Evolutionary conservation across 2,329 filamentous ascomycete species (phyloP).

Genomic region (Lachnellula cervina): DNA sequence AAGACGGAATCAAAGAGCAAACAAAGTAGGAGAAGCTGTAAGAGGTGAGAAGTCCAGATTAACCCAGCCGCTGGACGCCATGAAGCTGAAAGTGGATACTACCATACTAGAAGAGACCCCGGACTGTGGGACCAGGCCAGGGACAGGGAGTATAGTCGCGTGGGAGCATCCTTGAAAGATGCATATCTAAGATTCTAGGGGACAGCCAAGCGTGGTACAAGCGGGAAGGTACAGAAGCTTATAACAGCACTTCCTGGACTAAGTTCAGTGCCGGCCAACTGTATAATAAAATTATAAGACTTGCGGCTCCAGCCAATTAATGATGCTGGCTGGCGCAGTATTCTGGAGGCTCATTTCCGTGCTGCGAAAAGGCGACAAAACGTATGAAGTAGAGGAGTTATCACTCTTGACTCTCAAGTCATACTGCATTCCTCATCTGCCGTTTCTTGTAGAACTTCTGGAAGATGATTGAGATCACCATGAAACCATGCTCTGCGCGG

Average conservation of each 20-base stretch:
- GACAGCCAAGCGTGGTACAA: not conserved
- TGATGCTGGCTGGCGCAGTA: not conserved
- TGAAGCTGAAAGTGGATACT: not conserved
- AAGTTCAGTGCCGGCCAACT: no score
- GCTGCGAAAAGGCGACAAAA: not conserved
- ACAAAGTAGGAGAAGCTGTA: not conserved
- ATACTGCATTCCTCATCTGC: not conserved
- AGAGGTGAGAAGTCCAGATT: not conserved
- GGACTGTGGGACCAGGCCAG: conserved; percentile 2
- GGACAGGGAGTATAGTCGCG: not conserved
- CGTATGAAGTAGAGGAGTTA: not conserved
- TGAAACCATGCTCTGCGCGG: no score
- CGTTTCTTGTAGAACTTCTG: not conserved
- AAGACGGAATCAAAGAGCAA: not conserved
- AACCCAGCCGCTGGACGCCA: conserved; percentile 5
- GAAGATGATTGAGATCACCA: no score
- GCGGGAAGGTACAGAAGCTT: not conserved
- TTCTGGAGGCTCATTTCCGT: not conserved
- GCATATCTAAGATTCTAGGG: not conserved
- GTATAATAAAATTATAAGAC: no score
- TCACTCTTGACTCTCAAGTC: not conserved
- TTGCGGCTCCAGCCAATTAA: not conserved
- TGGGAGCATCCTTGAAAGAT: conserved; percentile 2
- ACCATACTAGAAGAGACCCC: not conserved
- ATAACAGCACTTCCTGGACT: no score